Evolutionary conservation across 1,284 basidiomycete genomes (phyloP).

Genomic region (Afroboletus lepidellus): DNA sequence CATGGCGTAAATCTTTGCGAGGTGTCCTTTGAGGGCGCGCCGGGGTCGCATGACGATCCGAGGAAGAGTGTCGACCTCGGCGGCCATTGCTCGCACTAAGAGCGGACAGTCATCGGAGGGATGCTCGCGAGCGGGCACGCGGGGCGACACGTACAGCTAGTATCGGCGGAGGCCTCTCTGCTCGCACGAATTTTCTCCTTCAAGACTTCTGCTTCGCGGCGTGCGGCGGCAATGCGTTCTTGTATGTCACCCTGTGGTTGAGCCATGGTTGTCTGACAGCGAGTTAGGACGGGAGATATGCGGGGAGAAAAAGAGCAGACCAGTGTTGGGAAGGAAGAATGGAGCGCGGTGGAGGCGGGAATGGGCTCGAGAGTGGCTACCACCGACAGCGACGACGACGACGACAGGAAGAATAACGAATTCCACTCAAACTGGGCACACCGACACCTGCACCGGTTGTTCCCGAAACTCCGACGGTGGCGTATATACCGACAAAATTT

Average conservation of each 20-base stretch:
- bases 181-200: slow-evolving; percentile 97
- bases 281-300: slow-evolving; percentile 2
- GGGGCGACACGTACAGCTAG: slow-evolving; percentile 68
- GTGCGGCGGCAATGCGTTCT: slow-evolving; percentile 92
- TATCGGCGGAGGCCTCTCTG: slow-evolving; percentile 94
- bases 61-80: slow-evolving; percentile 92
- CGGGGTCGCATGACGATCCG: slow-evolving; percentile 95
- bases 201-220: slow-evolving; percentile 92
- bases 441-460: slow-evolving; percentile 19
- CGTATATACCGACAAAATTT: slow-evolving; percentile 2
- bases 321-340: slow-evolving; percentile 29
- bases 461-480: slow-evolving; percentile 35
- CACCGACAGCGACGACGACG: slow-evolving; percentile 10
- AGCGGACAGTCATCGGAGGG: slow-evolving; percentile 19
- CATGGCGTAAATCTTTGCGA: slow-evolving; percentile 99
- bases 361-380: slow-evolving; percentile 10
- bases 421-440: slow-evolving; percentile 13
- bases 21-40: slow-evolving; percentile 92
- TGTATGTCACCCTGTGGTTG: slow-evolving; percentile 86
- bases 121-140: neutral
- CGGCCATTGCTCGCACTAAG: slow-evolving; percentile 92
- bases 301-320: slow-evolving; percentile 28
- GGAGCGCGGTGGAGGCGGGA: no score
- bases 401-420: slow-evolving; percentile 9
- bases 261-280: slow-evolving; percentile 50